A percentile compares a stretch with the other conserved stretches of the same genome.
Conservation (phyloP, 2,329 filamentous ascomycete species). For the Juglanconis juglandina region DNA sequence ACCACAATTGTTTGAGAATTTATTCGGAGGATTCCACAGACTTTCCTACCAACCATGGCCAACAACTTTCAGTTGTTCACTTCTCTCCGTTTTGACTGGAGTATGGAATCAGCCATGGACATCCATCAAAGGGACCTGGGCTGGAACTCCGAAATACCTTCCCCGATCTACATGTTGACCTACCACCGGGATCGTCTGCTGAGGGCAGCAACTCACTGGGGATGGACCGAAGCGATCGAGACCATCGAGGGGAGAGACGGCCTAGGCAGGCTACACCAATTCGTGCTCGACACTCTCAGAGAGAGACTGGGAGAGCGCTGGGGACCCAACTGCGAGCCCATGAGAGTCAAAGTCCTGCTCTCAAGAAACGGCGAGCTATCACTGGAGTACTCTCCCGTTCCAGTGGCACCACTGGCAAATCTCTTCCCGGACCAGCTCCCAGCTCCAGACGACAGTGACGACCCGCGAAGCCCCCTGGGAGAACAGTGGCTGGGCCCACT, state of each 20-base stretch:
- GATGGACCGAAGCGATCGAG: constrained; percentile 46
- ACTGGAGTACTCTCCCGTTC: constrained; percentile 36
- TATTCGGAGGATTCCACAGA: neutral
- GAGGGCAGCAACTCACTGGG: constrained; percentile 56
- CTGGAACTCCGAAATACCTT: constrained; percentile 52
- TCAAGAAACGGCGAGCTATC: constrained; percentile 43
- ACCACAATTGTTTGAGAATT: neutral
- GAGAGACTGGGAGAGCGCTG: neutral
- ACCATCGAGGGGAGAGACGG: constrained; percentile 44
- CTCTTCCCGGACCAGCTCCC: constrained; percentile 58
- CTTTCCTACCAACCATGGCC: constrained; percentile 27
- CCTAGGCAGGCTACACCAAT: constrained; percentile 38
- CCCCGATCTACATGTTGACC: constrained; percentile 74
- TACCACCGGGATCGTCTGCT: constrained; percentile 77
- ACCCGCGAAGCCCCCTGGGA: neutral
- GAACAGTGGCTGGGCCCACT: constrained; percentile 16
- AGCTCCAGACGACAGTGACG: constrained; percentile 30
- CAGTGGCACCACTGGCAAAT: constrained; percentile 42
- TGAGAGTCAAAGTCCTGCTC: constrained; percentile 56
- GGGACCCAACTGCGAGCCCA: constrained; percentile 29
- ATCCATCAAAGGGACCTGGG: constrained; percentile 39
- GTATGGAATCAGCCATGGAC: constrained; percentile 43
- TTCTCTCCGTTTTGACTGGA: constrained; percentile 68
- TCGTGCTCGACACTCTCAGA: constrained; percentile 29
- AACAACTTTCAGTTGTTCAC: constrained; percentile 62